phyloP scores from a whole-genome alignment of 1,284 basidiomycete genomes.

The Ganoderma sinense region DNA sequence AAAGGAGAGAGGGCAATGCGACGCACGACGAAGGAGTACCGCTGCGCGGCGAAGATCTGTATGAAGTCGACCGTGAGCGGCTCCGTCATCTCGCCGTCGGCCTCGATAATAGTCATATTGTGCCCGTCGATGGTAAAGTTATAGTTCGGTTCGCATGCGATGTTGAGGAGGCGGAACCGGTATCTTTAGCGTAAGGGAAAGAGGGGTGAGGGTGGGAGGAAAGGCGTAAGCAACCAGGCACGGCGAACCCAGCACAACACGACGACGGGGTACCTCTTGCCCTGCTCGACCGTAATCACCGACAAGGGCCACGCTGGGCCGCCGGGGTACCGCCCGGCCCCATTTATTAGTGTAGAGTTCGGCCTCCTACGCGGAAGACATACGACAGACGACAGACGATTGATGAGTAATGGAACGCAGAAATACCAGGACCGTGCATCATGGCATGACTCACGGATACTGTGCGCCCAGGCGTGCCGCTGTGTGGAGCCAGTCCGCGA shows the following conservation, averaged over 20 bases:
- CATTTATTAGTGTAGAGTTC: conserved; percentile 58
- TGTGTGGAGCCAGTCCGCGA: conserved; percentile 36
- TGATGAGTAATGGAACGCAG: neutral
- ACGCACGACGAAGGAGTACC: conserved; percentile 43
- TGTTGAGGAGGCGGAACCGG: conserved; percentile 55
- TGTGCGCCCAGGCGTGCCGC: conserved; percentile 17
- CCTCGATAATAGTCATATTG: conserved; percentile 44
- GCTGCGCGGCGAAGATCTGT: conserved; percentile 46
- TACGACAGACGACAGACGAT: no score
- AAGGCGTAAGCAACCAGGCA: neutral
- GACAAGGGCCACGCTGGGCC: conserved; percentile 34
- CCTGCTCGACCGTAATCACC: conserved; percentile 40
- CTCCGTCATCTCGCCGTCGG: conserved; percentile 41
- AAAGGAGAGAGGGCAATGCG: neutral
- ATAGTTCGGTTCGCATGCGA: conserved; percentile 44
- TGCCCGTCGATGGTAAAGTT: conserved; percentile 46
- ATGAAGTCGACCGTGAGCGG: conserved; percentile 42
- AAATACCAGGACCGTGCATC: neutral
- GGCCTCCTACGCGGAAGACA: neutral
- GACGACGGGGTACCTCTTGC: conserved; percentile 39
- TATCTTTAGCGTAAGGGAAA: conserved; percentile 25
- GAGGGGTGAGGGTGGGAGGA: no score
- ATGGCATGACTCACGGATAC: conserved; percentile 11
- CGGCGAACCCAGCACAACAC: neutral
- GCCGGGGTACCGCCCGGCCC: conserved; percentile 42